Percentiles rank a stretch among this genome's conserved stretches.
These are phyloP conservation scores for Diaporthe sp. DNA, from an alignment of 2,329 filamentous ascomycete species.

Conservation along the genomic window DNA sequence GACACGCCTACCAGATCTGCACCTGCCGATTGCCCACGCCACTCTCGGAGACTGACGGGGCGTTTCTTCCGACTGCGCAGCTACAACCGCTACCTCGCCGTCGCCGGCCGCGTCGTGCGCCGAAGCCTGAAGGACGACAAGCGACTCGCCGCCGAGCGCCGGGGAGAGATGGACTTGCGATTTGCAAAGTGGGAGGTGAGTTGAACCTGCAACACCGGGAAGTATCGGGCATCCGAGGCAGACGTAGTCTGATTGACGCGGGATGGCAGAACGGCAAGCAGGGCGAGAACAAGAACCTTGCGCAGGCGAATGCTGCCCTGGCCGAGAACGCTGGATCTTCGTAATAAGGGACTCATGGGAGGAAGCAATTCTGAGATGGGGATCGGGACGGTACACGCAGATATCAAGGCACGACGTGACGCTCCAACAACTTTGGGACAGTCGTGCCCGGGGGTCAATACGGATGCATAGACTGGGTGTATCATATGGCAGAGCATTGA, in stretches of 20 bases:
- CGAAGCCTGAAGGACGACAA: conserved; percentile 97
- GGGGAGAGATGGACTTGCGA: conserved; percentile 89
- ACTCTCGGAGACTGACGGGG: conserved; percentile 17
- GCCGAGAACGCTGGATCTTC: conserved; percentile 49
- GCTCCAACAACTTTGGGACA: background rate
- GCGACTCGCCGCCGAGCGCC: conserved; percentile 87
- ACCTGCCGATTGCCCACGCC: background rate
- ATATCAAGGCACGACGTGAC: background rate
- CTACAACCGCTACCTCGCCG: conserved; percentile 99
- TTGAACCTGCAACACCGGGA: conserved; percentile 46
- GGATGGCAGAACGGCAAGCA: conserved; percentile 90
- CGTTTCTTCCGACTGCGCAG: conserved; percentile 61
- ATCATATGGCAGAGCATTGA: conserved; percentile 6
- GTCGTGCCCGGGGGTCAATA: background rate
- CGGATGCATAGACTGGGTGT: conserved; percentile 7
- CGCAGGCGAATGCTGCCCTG: conserved; percentile 63
- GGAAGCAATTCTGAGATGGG: background rate
- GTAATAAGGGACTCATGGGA: conserved; percentile 38
- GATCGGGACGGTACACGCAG: background rate
- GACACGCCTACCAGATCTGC: conserved; percentile 40
- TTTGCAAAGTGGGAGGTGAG: conserved; percentile 97
- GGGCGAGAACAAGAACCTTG: conserved; percentile 84
- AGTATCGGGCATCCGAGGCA: background rate
- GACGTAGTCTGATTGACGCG: conserved; percentile 43
- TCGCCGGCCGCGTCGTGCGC: conserved; percentile 95